Percentiles rank a stretch among this genome's conserved stretches.
These are phyloP conservation scores for Coprinopsis marcescibilis DNA, from an alignment of 768 basidiomycete genomes.

Conservation along the genomic window DNA sequence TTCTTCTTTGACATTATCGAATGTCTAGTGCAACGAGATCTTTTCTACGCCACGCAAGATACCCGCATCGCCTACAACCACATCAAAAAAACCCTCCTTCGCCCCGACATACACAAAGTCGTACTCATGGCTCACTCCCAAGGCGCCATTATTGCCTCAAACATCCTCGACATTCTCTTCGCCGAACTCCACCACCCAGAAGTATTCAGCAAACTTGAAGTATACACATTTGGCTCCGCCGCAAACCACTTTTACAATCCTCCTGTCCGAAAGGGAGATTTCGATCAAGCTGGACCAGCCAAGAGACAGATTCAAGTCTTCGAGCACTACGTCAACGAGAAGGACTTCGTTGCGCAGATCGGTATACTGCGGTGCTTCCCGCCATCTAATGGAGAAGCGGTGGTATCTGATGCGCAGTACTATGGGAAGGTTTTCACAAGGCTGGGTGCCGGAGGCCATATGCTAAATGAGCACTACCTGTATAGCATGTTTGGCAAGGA, in stretches of 20 bases:
- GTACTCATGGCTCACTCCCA: not conserved
- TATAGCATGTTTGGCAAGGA: not conserved
- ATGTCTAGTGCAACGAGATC: not conserved
- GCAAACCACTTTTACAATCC: not conserved
- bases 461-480: not conserved
- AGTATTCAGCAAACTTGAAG: not conserved
- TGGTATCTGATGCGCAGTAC: not conserved
- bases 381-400: not conserved
- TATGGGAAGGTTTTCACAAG: not conserved
- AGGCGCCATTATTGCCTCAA: not conserved
- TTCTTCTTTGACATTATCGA: not conserved
- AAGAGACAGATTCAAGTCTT: not conserved
- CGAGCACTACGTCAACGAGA: not conserved
- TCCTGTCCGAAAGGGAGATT: not conserved
- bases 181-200: not conserved
- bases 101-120: not conserved
- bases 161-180: constrained; percentile 3
- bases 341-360: not conserved
- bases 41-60: not conserved
- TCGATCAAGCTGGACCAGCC: not conserved
- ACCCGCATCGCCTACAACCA: not conserved
- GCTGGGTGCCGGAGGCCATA: not conserved
- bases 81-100: not conserved
- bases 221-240: not conserved
- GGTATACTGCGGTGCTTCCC: not conserved